Percentiles rank a stretch among this genome's conserved stretches.
Conservation (phyloP, 139 green algal species). For the Tetradesmus lagerheimii region DNA sequence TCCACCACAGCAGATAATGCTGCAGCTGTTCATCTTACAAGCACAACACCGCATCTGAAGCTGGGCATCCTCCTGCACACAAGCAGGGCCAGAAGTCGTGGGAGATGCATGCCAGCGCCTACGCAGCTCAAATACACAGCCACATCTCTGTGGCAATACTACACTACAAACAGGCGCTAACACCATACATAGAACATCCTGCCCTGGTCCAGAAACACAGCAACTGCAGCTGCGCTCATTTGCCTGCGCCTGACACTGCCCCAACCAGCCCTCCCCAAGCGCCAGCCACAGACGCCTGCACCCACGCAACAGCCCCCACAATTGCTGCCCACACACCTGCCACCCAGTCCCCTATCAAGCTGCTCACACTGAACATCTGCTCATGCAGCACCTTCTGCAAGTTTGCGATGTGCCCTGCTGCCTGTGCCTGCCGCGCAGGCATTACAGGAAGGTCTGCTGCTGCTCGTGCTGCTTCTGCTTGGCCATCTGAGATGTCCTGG, state of each 20-base stretch:
- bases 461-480: constrained; percentile 11
- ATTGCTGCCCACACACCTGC: constrained; percentile 39
- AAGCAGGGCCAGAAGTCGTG: no score
- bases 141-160: no score
- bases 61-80: no score
- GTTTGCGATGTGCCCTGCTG: constrained; percentile 12
- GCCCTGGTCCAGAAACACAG: no score
- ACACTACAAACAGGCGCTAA: no score
- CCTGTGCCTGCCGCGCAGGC: background rate
- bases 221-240: background rate
- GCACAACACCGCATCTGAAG: no score
- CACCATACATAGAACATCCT: background rate
- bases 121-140: no score
- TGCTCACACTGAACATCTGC: constrained; percentile 38
- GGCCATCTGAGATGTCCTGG: constrained; percentile 44
- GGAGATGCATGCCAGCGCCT: no score
- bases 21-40: no score
- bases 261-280: background rate
- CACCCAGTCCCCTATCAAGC: constrained; percentile 19
- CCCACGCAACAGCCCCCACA: constrained; percentile 4
- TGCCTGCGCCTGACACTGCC: background rate
- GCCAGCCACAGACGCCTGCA: background rate
- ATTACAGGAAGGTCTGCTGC: constrained; percentile 33
- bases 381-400: constrained; percentile 34
- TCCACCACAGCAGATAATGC: no score